Evolutionary conservation across 148 eudicot genomes (phyloP).

Genomic region (Cornus florida): DNA sequence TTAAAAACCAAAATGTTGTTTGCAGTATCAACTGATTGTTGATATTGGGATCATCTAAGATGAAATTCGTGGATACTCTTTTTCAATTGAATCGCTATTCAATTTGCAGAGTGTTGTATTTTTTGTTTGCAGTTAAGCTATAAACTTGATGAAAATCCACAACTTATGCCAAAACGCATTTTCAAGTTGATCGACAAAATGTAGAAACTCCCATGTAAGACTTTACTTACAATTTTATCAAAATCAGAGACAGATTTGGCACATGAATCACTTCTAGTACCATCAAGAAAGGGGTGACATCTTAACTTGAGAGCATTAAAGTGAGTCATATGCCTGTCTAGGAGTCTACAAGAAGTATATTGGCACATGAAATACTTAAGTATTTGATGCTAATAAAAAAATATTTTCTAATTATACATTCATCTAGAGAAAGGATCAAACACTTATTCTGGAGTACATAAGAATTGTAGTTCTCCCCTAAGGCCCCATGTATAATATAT

Average conservation of each 20-base stretch:
- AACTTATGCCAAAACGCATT: not conserved
- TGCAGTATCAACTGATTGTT: not conserved
- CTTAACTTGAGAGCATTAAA: too few species aligned
- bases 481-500: too few species aligned
- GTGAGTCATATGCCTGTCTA: too few species aligned
- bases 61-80: not conserved
- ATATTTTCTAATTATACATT: too few species aligned
- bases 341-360: too few species aligned
- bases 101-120: not conserved
- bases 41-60: not conserved
- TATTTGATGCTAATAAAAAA: too few species aligned
- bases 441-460: too few species aligned
- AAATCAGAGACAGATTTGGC: not conserved
- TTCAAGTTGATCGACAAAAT: not conserved
- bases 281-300: not conserved
- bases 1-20: not conserved
- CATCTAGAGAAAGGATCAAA: too few species aligned
- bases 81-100: not conserved
- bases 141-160: not conserved
- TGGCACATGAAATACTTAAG: too few species aligned
- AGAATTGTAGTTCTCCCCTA: too few species aligned
- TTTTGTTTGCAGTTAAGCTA: not conserved
- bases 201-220: not conserved
- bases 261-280: not conserved
- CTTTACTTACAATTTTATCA: not conserved